phyloP scores from a whole-genome alignment of 129 eudicot species.

The Cynara cardunculus region DNA sequence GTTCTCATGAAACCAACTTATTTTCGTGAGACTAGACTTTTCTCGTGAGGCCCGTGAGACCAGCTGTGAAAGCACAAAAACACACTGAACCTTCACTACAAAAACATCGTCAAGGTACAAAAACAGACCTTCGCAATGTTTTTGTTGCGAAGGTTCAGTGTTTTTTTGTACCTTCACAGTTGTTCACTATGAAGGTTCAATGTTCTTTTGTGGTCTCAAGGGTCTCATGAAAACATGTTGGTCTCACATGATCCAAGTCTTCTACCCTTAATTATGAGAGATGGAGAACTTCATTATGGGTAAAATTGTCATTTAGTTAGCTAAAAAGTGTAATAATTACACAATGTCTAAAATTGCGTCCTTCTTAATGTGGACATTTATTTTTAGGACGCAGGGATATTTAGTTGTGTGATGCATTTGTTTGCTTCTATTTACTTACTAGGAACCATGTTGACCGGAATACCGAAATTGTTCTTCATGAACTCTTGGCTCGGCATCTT shows the following conservation, averaged over 20 bases:
- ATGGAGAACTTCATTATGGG: background rate
- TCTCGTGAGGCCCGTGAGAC: background rate
- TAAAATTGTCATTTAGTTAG: background rate
- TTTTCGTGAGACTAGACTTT: background rate
- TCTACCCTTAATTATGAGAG: background rate
- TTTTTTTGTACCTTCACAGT: no score
- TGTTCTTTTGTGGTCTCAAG: background rate
- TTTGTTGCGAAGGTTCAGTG: no score
- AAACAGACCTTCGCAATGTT: no score
- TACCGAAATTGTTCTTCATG: constrained; percentile 65
- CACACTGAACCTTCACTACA: no score
- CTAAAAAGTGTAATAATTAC: background rate
- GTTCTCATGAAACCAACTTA: no score
- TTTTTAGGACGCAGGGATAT: background rate
- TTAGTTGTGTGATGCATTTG: constrained; percentile 9
- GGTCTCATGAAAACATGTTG: no score
- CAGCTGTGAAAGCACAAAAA: no score
- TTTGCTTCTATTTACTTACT: constrained; percentile 51
- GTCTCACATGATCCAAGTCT: background rate
- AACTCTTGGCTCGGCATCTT: constrained; percentile 88
- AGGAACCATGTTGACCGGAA: constrained; percentile 86
- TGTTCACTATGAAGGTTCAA: background rate
- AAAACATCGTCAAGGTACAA: no score
- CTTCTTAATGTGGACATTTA: background rate
- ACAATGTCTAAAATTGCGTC: background rate